These are phyloP conservation scores for Taiwanofungus camphoratus DNA, from an alignment of 1,284 basidiomycete genomes.

Conservation along the genomic window DNA sequence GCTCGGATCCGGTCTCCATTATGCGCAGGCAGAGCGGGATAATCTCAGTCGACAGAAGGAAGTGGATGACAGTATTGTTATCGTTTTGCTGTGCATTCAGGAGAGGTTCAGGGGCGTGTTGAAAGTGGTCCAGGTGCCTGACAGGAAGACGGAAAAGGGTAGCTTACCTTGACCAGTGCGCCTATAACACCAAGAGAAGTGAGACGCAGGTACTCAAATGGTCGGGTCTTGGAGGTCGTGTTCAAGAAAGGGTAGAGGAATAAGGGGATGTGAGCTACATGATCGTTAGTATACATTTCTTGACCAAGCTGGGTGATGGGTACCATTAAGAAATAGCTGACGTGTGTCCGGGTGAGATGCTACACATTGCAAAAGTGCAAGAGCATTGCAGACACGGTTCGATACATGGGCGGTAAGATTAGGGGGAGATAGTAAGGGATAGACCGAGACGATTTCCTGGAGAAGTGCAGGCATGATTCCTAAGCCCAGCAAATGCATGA, in stretches of 20 bases:
- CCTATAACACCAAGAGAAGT: conserved; percentile 98
- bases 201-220: conserved; percentile 97
- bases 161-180: conserved; percentile 86
- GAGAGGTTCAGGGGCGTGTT: neutral
- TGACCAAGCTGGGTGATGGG: conserved; percentile 15
- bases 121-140: conserved; percentile 6
- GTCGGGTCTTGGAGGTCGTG: conserved; percentile 97
- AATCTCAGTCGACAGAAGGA: conserved; percentile 98
- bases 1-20: conserved; percentile 99
- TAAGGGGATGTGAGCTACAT: conserved; percentile 90
- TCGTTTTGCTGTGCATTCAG: conserved; percentile 79
- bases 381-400: conserved; percentile 99
- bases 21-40: conserved; percentile 98
- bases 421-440: conserved; percentile 93
- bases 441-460: conserved; percentile 98
- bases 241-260: conserved; percentile 99
- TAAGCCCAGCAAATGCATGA: conserved; percentile 29
- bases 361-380: conserved; percentile 96
- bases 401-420: conserved; percentile 97
- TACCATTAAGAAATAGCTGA: conserved; percentile 87
- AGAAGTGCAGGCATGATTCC: conserved; percentile 98
- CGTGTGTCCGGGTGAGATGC: conserved; percentile 93
- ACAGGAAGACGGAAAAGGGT: neutral
- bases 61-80: conserved; percentile 98
- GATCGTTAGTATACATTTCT: conserved; percentile 7